Percentiles rank a stretch among this genome's conserved stretches.
Evolutionary conservation across 352 stramenopile species (phyloP).

Genomic region (Pythium myriotylum): DNA sequence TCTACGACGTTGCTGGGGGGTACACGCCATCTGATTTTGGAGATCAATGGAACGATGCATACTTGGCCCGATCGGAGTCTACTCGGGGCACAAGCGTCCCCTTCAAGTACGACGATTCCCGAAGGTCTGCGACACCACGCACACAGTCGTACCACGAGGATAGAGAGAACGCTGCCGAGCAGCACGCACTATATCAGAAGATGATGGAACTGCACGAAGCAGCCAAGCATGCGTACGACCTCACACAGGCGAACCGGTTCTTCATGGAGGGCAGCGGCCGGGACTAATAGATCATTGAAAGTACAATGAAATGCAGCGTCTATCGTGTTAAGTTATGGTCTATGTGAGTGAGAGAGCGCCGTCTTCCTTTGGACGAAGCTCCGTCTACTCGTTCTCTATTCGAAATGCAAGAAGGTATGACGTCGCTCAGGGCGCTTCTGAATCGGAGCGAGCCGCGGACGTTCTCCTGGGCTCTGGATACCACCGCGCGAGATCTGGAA

Average conservation of each 20-base stretch:
- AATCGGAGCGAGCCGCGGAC: slow-evolving; percentile 7
- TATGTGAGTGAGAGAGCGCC: background rate
- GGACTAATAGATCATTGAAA: background rate
- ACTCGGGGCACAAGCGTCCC: too few relatives aligned
- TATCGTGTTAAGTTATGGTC: background rate
- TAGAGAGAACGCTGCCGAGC: background rate
- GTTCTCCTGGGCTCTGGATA: background rate
- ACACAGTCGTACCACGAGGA: too few relatives aligned
- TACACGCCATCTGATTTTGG: too few relatives aligned
- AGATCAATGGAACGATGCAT: too few relatives aligned
- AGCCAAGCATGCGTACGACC: background rate
- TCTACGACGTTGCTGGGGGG: too few relatives aligned
- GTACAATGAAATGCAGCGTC: background rate
- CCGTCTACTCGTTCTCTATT: background rate
- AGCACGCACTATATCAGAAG: background rate
- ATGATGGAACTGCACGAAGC: slow-evolving; percentile 2
- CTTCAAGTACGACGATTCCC: too few relatives aligned
- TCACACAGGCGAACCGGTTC: background rate
- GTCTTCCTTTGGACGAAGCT: background rate
- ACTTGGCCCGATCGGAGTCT: too few relatives aligned
- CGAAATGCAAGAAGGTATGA: background rate
- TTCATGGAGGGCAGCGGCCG: background rate
- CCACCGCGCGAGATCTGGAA: background rate
- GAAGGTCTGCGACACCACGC: too few relatives aligned
- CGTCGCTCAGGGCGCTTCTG: slow-evolving; percentile 8